Percentiles rank a stretch among this genome's conserved stretches.
Evolutionary conservation across 2,329 filamentous ascomycete species (phyloP).

Genomic region (Aspergillus unguis): DNA sequence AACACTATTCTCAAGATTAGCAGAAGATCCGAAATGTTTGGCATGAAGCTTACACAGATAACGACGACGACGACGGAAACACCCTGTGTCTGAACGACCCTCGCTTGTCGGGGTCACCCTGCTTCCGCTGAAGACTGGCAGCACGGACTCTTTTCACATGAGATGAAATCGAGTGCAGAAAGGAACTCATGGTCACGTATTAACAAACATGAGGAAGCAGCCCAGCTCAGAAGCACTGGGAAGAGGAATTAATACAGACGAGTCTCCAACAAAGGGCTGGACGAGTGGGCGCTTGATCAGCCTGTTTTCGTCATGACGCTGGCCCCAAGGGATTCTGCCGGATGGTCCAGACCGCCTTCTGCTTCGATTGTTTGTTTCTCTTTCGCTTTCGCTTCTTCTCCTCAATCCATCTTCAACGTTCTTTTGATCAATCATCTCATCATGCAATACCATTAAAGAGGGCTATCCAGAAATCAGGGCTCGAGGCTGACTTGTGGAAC

Average conservation of each 20-base stretch:
- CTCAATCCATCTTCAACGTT: too few species aligned
- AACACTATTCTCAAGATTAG: conserved; percentile 18
- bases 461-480: too few species aligned
- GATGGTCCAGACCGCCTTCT: too few species aligned
- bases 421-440: too few species aligned
- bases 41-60: conserved; percentile 24
- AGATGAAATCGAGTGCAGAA: conserved; percentile 28
- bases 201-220: conserved; percentile 26
- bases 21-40: background rate
- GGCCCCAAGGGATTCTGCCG: too few species aligned
- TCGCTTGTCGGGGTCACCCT: conserved; percentile 25
- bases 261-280: conserved; percentile 5
- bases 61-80: conserved; percentile 24
- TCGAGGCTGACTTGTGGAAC: too few species aligned
- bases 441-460: too few species aligned
- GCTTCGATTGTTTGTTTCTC: too few species aligned
- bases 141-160: conserved; percentile 34
- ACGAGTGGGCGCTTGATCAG: background rate
- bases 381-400: too few species aligned
- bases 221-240: conserved; percentile 17
- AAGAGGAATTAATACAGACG: conserved; percentile 2
- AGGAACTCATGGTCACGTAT: conserved; percentile 33
- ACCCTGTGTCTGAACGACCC: conserved; percentile 21
- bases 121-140: conserved; percentile 27
- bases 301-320: conserved; percentile 6